Percentiles rank a stretch among this genome's conserved stretches.
Evolutionary conservation across 2,329 filamentous ascomycete species (phyloP).

Genomic region (Alternaria hordeiaustralica): DNA sequence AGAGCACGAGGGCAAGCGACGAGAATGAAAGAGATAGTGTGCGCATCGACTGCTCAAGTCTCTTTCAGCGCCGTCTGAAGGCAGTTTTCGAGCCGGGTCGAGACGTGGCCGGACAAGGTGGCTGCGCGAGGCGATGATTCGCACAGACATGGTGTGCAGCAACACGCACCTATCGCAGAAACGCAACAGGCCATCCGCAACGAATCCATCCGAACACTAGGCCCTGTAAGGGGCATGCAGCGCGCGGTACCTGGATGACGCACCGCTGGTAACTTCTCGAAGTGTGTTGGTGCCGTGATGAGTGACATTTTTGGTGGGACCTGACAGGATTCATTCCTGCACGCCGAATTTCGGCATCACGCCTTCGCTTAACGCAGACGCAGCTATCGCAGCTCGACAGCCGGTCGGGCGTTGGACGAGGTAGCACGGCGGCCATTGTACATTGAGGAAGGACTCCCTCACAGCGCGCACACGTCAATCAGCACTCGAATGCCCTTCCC

Average conservation of each 20-base stretch:
- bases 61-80: neutral
- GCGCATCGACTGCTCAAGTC: neutral
- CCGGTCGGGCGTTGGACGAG: neutral
- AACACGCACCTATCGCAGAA: slow-evolving; percentile 28
- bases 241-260: slow-evolving; percentile 45
- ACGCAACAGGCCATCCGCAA: slow-evolving; percentile 27
- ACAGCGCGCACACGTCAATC: neutral
- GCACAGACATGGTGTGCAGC: slow-evolving; percentile 20
- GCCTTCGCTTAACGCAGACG: neutral
- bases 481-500: neutral
- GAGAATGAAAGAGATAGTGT: neutral
- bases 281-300: slow-evolving; percentile 19
- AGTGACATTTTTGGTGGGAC: slow-evolving; percentile 21
- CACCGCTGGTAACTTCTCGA: slow-evolving; percentile 23
- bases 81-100: slow-evolving; percentile 1
- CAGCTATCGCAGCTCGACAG: neutral
- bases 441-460: neutral
- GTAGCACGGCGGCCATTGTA: neutral
- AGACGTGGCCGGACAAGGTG: slow-evolving; percentile 8
- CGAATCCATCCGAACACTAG: slow-evolving; percentile 19
- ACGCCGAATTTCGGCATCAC: slow-evolving; percentile 16
- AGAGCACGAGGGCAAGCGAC: neutral
- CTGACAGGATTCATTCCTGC: slow-evolving; percentile 7
- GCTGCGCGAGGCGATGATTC: slow-evolving; percentile 20
- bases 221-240: slow-evolving; percentile 40